Base-by-base conservation (phyloP, 2,329 filamentous ascomycete genomes). In the Lachnellula subtilissima region DNA sequence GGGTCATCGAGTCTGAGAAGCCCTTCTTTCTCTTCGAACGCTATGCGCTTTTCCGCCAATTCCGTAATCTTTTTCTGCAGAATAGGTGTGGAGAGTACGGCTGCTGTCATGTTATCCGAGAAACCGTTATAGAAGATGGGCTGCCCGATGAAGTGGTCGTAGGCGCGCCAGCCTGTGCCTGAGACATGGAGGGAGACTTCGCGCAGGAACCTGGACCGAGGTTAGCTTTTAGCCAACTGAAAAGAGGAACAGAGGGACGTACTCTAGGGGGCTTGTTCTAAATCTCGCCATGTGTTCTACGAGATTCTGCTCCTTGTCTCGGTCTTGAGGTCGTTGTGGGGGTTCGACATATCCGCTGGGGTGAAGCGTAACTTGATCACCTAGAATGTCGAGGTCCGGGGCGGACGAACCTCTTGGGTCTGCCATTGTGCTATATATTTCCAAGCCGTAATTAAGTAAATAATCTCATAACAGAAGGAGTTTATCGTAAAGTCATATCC, bases 121-220 rank as follows among this genome's bases (percentile, higher is more conserved):
- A 96, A 99, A 25, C 94, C 94, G 0, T 86, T 75, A 72, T 97
- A 99, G 76, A 93, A 97, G 61, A 97, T 87, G 9, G 91, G 91
- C 71, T 96, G 92, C 22, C 94, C 94, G 65, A 97, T 87, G 60
- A 92, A 82, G 60, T 88, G 78, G 69, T 97, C 91, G 75, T 99
- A 99, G 58, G 89, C 90, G 59, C 94, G 89, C 94, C 94, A 99
- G 70, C 92, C 93, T 50, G 89, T 88, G 53, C 94, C 94, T 12
- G 91, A 93, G 61, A 97, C 88, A 73, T 97, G 92, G 36, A 96
- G 80, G 48, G 89, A 94, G 36, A 99, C 87, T 76, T 99, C 94
- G 64, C 91, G 90, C 32, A 97, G 83, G 71, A 97, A 97, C 61
- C 91, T 70, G 59, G n/a, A 54, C n/a, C 28, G 42, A 17, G 40